Conservation (phyloP, 345 rosid genomes). For the Eutrema japonicum region DNA sequence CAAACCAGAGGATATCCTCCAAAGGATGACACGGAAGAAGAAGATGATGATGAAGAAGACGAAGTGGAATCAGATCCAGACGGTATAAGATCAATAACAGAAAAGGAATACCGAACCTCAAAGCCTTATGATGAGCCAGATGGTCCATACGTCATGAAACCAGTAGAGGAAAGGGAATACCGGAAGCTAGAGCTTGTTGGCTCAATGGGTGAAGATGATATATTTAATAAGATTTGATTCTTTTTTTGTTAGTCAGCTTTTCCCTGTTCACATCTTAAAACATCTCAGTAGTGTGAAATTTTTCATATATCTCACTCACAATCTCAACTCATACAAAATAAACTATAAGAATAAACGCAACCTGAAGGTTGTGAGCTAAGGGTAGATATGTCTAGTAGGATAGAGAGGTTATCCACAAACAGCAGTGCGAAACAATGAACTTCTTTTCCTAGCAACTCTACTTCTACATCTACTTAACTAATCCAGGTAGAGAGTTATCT, state of each 20-base stretch:
- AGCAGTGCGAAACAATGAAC: constrained; percentile 16
- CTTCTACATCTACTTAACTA: constrained; percentile 34
- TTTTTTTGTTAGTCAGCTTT: constrained; percentile 15
- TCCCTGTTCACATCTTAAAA: constrained; percentile 23
- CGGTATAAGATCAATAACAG: constrained; percentile 71
- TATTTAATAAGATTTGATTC: constrained; percentile 10
- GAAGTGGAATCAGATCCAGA: constrained; percentile 57
- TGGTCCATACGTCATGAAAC: constrained; percentile 47
- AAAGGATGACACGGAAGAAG: constrained; percentile 59
- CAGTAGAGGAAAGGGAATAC: constrained; percentile 43
- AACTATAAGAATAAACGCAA: background rate
- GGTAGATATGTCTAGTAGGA: background rate
- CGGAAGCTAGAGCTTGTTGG: constrained; percentile 42
- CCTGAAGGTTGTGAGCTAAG: constrained; percentile 9
- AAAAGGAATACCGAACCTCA: constrained; percentile 61
- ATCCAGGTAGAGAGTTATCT: constrained; percentile 65
- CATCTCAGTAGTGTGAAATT: constrained; percentile 8
- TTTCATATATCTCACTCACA: constrained; percentile 17
- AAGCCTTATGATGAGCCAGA: constrained; percentile 46
- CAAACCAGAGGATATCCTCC: constrained; percentile 75
- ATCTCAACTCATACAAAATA: constrained; percentile 13
- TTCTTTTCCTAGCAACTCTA: constrained; percentile 16
- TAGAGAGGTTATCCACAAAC: background rate
- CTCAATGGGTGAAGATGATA: constrained; percentile 40
- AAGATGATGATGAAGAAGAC: constrained; percentile 49